These are phyloP conservation scores for Heterobasidion parviporum DNA, from an alignment of 1,284 basidiomycete genomes.

Conservation along the genomic window DNA sequence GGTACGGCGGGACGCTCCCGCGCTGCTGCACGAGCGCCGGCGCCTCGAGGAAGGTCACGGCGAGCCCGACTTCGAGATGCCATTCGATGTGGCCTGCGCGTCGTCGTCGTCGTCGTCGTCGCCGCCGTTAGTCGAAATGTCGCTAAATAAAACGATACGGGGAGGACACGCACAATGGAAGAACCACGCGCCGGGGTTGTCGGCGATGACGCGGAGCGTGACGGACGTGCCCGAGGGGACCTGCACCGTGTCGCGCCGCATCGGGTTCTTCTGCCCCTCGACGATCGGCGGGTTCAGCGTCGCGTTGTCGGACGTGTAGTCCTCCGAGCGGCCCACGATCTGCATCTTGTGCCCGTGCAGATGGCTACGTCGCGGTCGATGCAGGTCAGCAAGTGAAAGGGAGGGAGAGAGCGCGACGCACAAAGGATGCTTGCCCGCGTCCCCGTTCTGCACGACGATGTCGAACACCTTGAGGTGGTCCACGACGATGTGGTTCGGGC, in stretches of 20 bases:
- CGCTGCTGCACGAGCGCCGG: conserved; percentile 53
- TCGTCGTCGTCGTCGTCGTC: not conserved
- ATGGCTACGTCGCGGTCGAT: conserved; percentile 38
- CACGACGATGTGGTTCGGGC: conserved; percentile 68
- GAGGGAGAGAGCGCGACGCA: conserved; percentile 25
- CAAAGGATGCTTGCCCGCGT: conserved; percentile 77
- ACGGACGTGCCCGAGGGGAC: conserved; percentile 54
- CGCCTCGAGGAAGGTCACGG: conserved; percentile 72
- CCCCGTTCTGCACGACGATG: conserved; percentile 76
- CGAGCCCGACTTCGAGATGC: conserved; percentile 76
- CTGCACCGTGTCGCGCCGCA: conserved; percentile 75
- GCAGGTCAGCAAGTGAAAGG: not conserved
- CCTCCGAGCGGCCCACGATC: conserved; percentile 62
- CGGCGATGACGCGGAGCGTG: conserved; percentile 62
- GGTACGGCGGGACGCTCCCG: conserved; percentile 29
- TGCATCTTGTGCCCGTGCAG: conserved; percentile 79
- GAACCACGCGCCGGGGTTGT: conserved; percentile 83
- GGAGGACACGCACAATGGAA: conserved; percentile 54
- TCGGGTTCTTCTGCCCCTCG: conserved; percentile 75
- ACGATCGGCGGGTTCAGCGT: conserved; percentile 73
- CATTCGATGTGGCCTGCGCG: conserved; percentile 68
- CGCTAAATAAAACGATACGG: not conserved
- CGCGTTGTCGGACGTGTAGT: conserved; percentile 75
- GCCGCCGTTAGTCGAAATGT: not conserved
- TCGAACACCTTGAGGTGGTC: conserved; percentile 74